phyloP scores from a whole-genome alignment of 805 yeast genomes.

The Saturnispora diversa region DNA sequence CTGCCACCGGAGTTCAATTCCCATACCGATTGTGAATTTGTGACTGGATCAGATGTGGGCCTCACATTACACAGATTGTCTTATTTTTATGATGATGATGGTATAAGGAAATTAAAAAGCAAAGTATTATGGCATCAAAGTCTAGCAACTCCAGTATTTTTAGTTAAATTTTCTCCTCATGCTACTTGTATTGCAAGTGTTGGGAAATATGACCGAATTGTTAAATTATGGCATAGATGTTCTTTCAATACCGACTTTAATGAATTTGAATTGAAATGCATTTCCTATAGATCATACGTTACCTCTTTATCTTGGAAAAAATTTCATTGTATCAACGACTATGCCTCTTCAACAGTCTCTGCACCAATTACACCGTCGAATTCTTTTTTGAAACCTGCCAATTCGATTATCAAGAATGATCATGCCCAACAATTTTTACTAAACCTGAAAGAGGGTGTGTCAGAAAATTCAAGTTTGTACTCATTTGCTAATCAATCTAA shows the following conservation, averaged over 20 bases:
- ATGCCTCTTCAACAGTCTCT: background rate
- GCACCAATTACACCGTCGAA: constrained; percentile 12
- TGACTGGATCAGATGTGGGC: constrained; percentile 46
- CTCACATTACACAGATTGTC: constrained; percentile 47
- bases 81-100: constrained; percentile 19
- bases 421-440: constrained; percentile 6
- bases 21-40: constrained; percentile 42
- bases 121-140: constrained; percentile 37
- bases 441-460: background rate
- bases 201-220: constrained; percentile 53
- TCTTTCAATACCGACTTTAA: constrained; percentile 58
- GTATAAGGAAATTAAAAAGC: constrained; percentile 17
- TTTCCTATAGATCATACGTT: constrained; percentile 57
- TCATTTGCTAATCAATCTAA: constrained; percentile 11
- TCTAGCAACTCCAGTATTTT: constrained; percentile 56
- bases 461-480: constrained; percentile 7
- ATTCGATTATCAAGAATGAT: constrained; percentile 24
- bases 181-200: constrained; percentile 58
- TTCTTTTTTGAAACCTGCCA: constrained; percentile 23
- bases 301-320: constrained; percentile 52
- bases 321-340: constrained; percentile 10
- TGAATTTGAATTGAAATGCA: constrained; percentile 58
- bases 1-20: constrained; percentile 31
- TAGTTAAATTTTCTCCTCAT: constrained; percentile 56
- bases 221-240: constrained; percentile 72